Evolutionary conservation across 345 rosid species (phyloP), one percentile per base, ranked within the genome.

Genomic region (Adansonia digitata): DNA sequence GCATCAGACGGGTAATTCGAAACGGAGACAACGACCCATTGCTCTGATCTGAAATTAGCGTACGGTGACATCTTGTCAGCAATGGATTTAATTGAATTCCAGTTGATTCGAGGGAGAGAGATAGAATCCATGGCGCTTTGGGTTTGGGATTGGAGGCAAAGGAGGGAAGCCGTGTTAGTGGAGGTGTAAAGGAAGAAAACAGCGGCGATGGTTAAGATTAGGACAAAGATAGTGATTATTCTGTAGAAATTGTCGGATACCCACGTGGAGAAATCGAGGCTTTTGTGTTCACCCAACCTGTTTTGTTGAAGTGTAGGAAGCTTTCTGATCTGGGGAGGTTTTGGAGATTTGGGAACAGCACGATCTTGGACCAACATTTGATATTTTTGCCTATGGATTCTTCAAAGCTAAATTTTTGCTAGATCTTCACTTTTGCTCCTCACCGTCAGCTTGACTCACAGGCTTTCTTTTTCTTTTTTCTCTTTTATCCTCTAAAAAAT

Each of bases 281-380:
- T 88, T 78, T 89, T 92, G 45, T 93, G 57, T 60, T 88, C 87
- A 63, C 82, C 61, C 76, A 89, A 89, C 17, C 94, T 88, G 75
- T 83, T 78, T 26, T 71, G 88, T 62, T 81, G 87, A 37, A 62
- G 59, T 49, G 87, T 86, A 31, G 91, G 87, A 3, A 86, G 73
- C 6, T 67, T 31, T 75, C 90, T 84, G 89, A 85, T 81, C 80
- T 84, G 86, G 80, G 89, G 69, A 3, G 15, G 59, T 76, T 93
- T 89, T 18, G 87, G 83, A 62, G 89, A 79, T 52, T 87, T 84
- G 0, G 87, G 76, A 29, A 73, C 56, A 22, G 77, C 77, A 18
- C 94, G 96, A 79, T 86, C 97, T 78, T 89, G 98, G 86, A 94
- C 97, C 87, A 94, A 86, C 98, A 94, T 94, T 79, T 82, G 53